phyloP scores from a whole-genome alignment of 2,329 filamentous ascomycete species.

The Didymella arachidicola region DNA sequence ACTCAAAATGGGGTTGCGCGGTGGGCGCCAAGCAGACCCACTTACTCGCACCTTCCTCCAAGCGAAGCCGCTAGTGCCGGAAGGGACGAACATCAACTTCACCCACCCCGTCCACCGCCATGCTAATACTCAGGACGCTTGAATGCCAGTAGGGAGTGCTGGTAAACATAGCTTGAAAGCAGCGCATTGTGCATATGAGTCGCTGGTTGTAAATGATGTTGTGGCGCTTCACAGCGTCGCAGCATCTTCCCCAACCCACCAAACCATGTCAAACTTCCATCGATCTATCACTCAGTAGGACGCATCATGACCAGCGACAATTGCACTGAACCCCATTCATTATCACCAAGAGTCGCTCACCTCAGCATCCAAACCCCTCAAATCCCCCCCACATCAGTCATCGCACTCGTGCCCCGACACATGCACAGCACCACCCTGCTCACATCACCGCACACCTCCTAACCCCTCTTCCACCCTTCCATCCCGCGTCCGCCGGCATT shows the following conservation, averaged over 20 bases:
- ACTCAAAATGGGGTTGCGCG: conserved; percentile 14
- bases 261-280: too few relatives aligned
- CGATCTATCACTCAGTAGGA: too few relatives aligned
- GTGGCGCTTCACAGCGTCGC: too few relatives aligned
- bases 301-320: too few relatives aligned
- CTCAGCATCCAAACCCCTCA: background rate
- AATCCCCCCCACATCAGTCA: background rate
- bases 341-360: background rate
- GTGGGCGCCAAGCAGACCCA: conserved; percentile 2
- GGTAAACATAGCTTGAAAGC: too few relatives aligned
- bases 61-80: conserved; percentile 13
- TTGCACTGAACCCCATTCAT: too few relatives aligned
- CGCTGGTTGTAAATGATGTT: background rate
- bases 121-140: too few relatives aligned
- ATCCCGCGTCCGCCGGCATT: background rate
- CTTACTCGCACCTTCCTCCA: conserved; percentile 4
- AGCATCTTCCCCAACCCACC: too few relatives aligned
- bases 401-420: too few relatives aligned
- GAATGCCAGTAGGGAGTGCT: too few relatives aligned
- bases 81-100: conserved; percentile 7
- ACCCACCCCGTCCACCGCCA: background rate
- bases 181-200: background rate
- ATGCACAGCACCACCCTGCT: too few relatives aligned
- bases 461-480: background rate
- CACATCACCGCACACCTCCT: conserved; percentile 1